Conservation (phyloP, 495 filamentous ascomycete species). For the Margaritispora aquatica region DNA sequence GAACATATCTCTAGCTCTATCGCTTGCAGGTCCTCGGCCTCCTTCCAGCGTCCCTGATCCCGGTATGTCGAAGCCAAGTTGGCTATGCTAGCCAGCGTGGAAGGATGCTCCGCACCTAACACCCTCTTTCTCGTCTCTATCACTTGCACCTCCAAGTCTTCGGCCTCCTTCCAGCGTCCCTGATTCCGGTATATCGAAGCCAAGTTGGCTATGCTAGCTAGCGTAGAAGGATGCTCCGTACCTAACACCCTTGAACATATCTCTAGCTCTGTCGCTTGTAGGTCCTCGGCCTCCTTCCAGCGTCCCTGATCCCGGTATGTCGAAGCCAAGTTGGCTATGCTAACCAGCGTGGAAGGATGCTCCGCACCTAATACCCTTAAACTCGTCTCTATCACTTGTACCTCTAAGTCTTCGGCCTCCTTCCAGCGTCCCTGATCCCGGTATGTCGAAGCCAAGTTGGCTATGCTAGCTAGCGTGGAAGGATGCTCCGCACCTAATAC, state of each 20-base stretch:
- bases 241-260: slow-evolving; percentile 22
- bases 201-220: slow-evolving; percentile 11
- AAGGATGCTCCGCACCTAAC: slow-evolving; percentile 32
- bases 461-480: slow-evolving; percentile 32
- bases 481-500: slow-evolving; percentile 33
- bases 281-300: slow-evolving; percentile 31
- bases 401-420: slow-evolving; percentile 3
- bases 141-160: slow-evolving; percentile 24
- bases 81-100: slow-evolving; percentile 31
- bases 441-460: slow-evolving; percentile 31
- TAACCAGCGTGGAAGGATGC: slow-evolving; percentile 3
- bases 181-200: slow-evolving; percentile 11
- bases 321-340: slow-evolving; percentile 29
- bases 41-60: slow-evolving; percentile 24
- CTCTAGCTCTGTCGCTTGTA: slow-evolving; percentile 22
- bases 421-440: slow-evolving; percentile 24
- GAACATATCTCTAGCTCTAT: slow-evolving; percentile 4
- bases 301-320: slow-evolving; percentile 29
- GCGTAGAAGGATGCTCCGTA: slow-evolving; percentile 30
- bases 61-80: slow-evolving; percentile 31
- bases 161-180: slow-evolving; percentile 21
- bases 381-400: slow-evolving; percentile 16
- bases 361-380: background rate
- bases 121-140: slow-evolving; percentile 24
- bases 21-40: background rate